phyloP scores from a whole-genome alignment of 164 flowering plant genomes.

The Magnolia kwangsiensis region DNA sequence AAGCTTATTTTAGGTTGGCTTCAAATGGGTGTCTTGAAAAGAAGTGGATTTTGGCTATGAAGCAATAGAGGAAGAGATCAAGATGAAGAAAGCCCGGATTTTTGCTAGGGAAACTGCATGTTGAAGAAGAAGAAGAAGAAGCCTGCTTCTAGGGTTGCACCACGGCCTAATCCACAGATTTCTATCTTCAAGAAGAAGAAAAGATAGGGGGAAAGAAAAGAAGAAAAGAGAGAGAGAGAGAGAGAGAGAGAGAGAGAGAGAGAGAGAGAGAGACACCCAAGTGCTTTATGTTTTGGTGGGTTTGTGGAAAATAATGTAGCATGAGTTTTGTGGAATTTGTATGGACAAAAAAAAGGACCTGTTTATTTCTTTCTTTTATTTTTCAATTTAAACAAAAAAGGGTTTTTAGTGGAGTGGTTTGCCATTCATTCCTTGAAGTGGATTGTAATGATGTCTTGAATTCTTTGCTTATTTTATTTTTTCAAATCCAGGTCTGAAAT shows the following conservation, averaged over 20 bases:
- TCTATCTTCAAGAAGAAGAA: slow-evolving; percentile 3
- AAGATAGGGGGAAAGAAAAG: background rate
- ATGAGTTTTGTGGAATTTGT: slow-evolving; percentile 9
- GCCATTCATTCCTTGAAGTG: slow-evolving; percentile 4
- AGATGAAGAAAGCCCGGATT: slow-evolving; percentile 4
- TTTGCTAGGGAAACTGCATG: slow-evolving; percentile 12
- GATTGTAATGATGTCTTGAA: slow-evolving; percentile 13
- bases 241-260: background rate
- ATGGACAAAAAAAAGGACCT: slow-evolving; percentile 10
- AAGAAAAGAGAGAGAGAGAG: background rate
- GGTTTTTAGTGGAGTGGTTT: slow-evolving; percentile 4
- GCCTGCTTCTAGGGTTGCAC: slow-evolving; percentile 8
- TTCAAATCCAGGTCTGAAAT: slow-evolving; percentile 8
- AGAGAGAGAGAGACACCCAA: slow-evolving; percentile 4
- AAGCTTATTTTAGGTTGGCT: slow-evolving; percentile 38
- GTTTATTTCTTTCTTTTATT: slow-evolving; percentile 10
- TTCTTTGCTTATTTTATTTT: slow-evolving; percentile 7
- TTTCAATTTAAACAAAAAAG: slow-evolving; percentile 3
- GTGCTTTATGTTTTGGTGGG: slow-evolving; percentile 13
- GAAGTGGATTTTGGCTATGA: slow-evolving; percentile 5
- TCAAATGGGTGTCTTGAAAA: slow-evolving; percentile 25
- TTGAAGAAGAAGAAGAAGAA: background rate
- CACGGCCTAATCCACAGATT: slow-evolving; percentile 9
- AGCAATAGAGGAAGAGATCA: background rate
- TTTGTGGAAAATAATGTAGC: slow-evolving; percentile 16